Evolutionary conservation across 176 grass and related monocot species (phyloP).

Genomic region (Eleusine indica): DNA sequence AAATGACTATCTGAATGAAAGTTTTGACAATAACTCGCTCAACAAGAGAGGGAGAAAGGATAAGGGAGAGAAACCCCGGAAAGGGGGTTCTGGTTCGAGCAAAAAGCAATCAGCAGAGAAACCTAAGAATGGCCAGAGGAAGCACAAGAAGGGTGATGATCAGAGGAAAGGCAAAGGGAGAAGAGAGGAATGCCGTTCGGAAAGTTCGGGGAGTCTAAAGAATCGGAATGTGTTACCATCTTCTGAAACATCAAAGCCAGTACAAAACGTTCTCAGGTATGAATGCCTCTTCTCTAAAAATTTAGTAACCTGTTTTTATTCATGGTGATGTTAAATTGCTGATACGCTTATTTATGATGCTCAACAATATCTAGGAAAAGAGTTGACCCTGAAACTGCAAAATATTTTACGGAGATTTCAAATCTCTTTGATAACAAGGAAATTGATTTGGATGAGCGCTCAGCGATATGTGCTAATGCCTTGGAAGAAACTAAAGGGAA

Average conservation of each 20-base stretch:
- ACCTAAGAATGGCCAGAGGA: constrained; percentile 20
- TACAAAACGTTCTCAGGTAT: constrained; percentile 56
- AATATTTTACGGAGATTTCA: constrained; percentile 85
- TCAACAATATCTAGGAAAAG: constrained; percentile 57
- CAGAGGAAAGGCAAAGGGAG: constrained; percentile 36
- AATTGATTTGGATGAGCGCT: constrained; percentile 77
- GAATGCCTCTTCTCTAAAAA: not conserved
- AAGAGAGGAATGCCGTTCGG: not conserved
- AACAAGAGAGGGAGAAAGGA: constrained; percentile 43
- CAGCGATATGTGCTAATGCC: constrained; percentile 78
- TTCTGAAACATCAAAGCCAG: constrained; percentile 31
- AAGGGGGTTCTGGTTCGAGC: constrained; percentile 30
- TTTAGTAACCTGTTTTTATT: not conserved
- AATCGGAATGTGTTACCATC: constrained; percentile 24
- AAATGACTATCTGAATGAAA: constrained; percentile 3
- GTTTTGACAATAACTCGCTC: constrained; percentile 30
- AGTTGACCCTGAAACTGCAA: constrained; percentile 89
- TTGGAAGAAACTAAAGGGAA: constrained; percentile 92
- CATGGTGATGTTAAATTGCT: constrained; percentile 10
- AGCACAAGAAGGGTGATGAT: constrained; percentile 33
- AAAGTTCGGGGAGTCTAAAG: constrained; percentile 11
- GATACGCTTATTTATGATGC: constrained; percentile 22
- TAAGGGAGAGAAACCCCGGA: constrained; percentile 36
- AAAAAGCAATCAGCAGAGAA: constrained; percentile 19
- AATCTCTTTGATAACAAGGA: constrained; percentile 75